These are phyloP conservation scores for Forsythia viridissima DNA, from an alignment of 257 asterid genomes.

Conservation along the genomic window DNA sequence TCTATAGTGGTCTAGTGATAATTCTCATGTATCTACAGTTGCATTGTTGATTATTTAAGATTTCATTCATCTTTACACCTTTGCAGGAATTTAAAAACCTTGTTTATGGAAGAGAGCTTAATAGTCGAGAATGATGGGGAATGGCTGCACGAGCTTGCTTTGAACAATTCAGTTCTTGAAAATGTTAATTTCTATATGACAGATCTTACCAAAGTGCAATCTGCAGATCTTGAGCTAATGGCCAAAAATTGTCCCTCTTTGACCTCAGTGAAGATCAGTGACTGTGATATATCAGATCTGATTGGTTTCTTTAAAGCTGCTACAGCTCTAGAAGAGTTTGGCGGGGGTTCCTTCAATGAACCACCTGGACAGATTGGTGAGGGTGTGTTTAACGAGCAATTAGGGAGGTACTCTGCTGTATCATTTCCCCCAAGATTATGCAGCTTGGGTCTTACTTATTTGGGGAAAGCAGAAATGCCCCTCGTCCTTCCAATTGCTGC, in stretches of 20 bases:
- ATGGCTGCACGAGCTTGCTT: conserved; percentile 62
- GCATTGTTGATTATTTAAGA: background rate
- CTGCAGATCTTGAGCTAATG: conserved; percentile 47
- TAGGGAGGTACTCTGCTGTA: conserved; percentile 31
- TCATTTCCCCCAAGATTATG: conserved; percentile 43
- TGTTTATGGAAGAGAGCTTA: conserved; percentile 51
- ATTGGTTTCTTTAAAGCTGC: conserved; percentile 50
- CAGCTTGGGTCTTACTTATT: conserved; percentile 48
- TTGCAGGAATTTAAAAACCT: conserved; percentile 42
- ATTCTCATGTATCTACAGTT: background rate
- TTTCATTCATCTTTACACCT: background rate
- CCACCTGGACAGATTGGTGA: conserved; percentile 37
- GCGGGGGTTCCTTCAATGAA: conserved; percentile 51
- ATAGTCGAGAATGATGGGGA: conserved; percentile 53
- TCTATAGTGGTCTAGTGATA: background rate
- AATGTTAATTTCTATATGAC: conserved; percentile 55
- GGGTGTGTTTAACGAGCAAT: conserved; percentile 30
- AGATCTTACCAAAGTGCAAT: conserved; percentile 34
- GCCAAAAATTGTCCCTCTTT: conserved; percentile 49
- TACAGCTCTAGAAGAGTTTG: conserved; percentile 52
- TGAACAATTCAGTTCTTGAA: conserved; percentile 47
- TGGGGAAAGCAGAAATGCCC: conserved; percentile 53
- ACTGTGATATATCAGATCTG: conserved; percentile 49
- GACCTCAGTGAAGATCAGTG: conserved; percentile 51
- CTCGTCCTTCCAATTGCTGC: conserved; percentile 51